Evolutionary conservation across 2,329 filamentous ascomycete species (phyloP).

Genomic region (Lasiodiplodia sp.): DNA sequence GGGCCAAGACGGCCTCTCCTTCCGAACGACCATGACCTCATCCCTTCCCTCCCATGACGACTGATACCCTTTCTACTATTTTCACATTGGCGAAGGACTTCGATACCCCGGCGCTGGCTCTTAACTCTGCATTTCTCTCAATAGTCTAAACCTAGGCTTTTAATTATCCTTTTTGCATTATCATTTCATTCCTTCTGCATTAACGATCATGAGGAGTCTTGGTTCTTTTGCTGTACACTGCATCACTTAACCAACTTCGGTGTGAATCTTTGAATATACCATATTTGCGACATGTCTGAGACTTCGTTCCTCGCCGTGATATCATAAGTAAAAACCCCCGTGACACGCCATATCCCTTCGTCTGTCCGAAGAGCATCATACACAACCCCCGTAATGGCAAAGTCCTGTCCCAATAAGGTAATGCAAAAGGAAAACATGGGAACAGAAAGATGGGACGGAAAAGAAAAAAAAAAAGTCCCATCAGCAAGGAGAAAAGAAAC

Average conservation of each 20-base stretch:
- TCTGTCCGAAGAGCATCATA: neutral
- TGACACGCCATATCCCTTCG: neutral
- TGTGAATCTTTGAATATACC: neutral
- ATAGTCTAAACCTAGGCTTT: neutral
- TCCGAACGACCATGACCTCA: neutral
- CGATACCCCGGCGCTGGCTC: slow-evolving; percentile 17
- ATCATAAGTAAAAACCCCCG: neutral
- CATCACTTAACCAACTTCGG: neutral
- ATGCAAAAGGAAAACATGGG: neutral
- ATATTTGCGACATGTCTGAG: slow-evolving; percentile 1
- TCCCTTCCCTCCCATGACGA: neutral
- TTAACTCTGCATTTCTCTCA: neutral
- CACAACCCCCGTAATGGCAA: neutral
- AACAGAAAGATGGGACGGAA: neutral
- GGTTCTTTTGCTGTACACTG: neutral
- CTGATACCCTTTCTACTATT: slow-evolving; percentile 16
- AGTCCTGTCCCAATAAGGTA: neutral
- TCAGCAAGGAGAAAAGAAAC: neutral
- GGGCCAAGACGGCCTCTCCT: neutral
- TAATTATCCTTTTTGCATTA: neutral
- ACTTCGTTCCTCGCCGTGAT: slow-evolving; percentile 7
- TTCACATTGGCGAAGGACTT: neutral
- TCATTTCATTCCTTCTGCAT: neutral
- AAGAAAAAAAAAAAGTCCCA: neutral
- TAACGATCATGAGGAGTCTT: neutral